phyloP scores from a whole-genome alignment of 2,329 filamentous ascomycete species.

The Colletotrichum sojae region DNA sequence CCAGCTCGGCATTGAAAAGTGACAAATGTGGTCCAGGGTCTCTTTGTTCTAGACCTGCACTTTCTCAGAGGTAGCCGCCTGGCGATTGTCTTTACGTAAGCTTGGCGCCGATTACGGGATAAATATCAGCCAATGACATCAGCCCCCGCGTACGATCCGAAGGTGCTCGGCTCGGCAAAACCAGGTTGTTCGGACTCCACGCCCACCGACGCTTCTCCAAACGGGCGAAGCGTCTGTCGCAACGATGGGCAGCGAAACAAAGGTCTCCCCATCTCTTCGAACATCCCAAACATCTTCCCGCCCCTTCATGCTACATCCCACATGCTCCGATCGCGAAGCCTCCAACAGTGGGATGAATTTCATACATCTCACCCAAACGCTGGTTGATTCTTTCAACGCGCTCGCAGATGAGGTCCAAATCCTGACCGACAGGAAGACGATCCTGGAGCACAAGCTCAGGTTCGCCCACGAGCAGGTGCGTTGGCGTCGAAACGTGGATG shows the following conservation, averaged over 20 bases:
- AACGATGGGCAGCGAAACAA: conserved; percentile 37
- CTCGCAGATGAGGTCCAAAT: conserved; percentile 76
- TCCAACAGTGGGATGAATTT: conserved; percentile 56
- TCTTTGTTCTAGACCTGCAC: not conserved
- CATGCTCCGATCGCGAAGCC: conserved; percentile 37
- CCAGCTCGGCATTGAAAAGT: too few relatives aligned
- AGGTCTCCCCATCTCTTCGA: conserved; percentile 36
- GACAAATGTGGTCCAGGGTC: not conserved
- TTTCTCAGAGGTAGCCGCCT: conserved; percentile 26
- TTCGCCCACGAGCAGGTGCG: conserved; percentile 78
- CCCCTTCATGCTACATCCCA: conserved; percentile 38
- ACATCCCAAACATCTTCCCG: conserved; percentile 29
- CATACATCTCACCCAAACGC: conserved; percentile 65
- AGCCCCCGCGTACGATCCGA: conserved; percentile 23
- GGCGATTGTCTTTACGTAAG: conserved; percentile 28
- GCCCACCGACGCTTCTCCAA: conserved; percentile 19
- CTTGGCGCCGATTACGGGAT: conserved; percentile 23
- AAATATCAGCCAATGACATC: conserved; percentile 35
- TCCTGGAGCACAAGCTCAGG: conserved; percentile 76
- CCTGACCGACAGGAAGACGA: conserved; percentile 74
- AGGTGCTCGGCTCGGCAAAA: conserved; percentile 40
- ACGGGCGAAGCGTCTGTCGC: conserved; percentile 30
- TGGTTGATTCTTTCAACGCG: conserved; percentile 75
- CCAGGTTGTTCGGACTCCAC: conserved; percentile 34
- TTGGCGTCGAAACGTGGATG: conserved; percentile 35